These are phyloP conservation scores for Ophiostoma himal-ulmi DNA, from an alignment of 2,329 filamentous ascomycete genomes.

Conservation along the genomic window DNA sequence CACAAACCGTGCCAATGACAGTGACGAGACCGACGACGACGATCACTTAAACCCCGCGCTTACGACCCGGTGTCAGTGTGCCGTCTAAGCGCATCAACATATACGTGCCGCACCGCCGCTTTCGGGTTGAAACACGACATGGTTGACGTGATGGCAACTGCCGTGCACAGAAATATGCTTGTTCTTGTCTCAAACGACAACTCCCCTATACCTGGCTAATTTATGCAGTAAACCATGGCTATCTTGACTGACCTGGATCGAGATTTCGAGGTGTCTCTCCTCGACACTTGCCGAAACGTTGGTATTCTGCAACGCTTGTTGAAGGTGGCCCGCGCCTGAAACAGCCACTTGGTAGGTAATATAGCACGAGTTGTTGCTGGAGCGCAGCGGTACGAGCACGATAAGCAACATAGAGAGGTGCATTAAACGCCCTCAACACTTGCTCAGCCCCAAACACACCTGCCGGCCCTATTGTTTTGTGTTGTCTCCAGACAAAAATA, in stretches of 20 bases:
- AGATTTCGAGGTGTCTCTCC: background rate
- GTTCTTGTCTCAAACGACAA: background rate
- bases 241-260: background rate
- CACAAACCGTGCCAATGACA: background rate
- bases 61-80: background rate
- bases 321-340: background rate
- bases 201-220: background rate
- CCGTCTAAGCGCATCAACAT: background rate
- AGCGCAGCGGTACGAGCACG: too few species aligned
- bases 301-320: background rate
- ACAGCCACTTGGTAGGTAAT: background rate
- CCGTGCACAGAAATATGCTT: background rate
- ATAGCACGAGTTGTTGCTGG: background rate
- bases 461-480: background rate
- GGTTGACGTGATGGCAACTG: background rate
- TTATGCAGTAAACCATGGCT: background rate
- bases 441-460: constrained; percentile 7
- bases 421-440: background rate
- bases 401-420: background rate
- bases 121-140: background rate
- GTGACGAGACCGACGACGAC: background rate
- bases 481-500: background rate
- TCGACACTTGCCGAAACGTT: background rate
- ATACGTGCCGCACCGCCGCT: background rate
- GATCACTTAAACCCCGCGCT: background rate